Evolutionary conservation across 2,329 filamentous ascomycete species (phyloP).

Genomic region (Orbilia blumenaviensis): DNA sequence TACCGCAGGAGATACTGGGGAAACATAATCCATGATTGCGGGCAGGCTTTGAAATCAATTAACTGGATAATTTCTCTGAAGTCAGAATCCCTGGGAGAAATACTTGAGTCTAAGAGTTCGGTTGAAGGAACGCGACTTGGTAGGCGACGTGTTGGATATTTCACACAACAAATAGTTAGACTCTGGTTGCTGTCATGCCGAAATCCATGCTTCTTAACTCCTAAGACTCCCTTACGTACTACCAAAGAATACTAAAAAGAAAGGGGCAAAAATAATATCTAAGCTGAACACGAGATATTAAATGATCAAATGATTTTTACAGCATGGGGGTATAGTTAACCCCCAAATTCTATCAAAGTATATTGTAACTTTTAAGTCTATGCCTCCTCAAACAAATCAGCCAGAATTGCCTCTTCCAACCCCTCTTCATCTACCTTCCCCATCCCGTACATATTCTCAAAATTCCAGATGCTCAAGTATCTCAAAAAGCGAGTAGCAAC

Average conservation of each 20-base stretch:
- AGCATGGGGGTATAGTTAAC: too few relatives aligned
- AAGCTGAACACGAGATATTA: too few relatives aligned
- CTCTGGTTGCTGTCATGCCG: too few relatives aligned
- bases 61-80: too few relatives aligned
- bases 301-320: too few relatives aligned
- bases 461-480: conserved; percentile 89
- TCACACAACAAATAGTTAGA: conserved; percentile 28
- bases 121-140: neutral
- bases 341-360: too few relatives aligned
- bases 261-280: too few relatives aligned
- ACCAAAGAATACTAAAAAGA: too few relatives aligned
- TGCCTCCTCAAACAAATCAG: conserved; percentile 80
- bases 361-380: conserved; percentile 54
- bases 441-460: conserved; percentile 92
- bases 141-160: conserved; percentile 8
- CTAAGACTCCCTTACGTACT: too few relatives aligned
- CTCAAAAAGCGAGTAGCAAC: conserved; percentile 88
- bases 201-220: too few relatives aligned
- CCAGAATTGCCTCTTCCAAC: conserved; percentile 72
- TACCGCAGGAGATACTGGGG: conserved; percentile 25
- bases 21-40: conserved; percentile 21
- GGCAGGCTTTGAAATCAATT: neutral
- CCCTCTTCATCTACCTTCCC: conserved; percentile 72
- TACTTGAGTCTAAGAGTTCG: neutral
- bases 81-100: too few relatives aligned